Evolutionary conservation across 2,329 filamentous ascomycete species (phyloP).

Genomic region (Clonostachys sp.): DNA sequence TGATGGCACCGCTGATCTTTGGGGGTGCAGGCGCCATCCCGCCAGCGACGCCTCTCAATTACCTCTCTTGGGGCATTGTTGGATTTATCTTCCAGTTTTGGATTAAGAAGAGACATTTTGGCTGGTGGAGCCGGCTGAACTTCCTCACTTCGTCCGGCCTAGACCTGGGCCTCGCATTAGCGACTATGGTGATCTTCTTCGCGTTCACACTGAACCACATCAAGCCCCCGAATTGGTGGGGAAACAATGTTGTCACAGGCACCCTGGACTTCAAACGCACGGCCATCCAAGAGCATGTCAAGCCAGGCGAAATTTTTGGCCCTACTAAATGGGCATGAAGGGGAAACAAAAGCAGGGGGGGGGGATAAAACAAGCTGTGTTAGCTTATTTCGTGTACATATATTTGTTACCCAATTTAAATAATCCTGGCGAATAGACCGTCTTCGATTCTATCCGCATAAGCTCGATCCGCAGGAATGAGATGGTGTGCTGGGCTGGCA

Average conservation of each 20-base stretch:
- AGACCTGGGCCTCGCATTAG: slow-evolving; percentile 63
- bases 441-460: too few species aligned
- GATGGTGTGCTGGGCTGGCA: too few species aligned
- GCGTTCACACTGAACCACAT: slow-evolving; percentile 61
- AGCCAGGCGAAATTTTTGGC: too few species aligned
- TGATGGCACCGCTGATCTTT: slow-evolving; percentile 61
- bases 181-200: slow-evolving; percentile 67
- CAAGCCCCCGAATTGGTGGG: slow-evolving; percentile 65
- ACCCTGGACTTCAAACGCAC: slow-evolving; percentile 59
- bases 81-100: slow-evolving; percentile 67
- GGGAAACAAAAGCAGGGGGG: too few species aligned
- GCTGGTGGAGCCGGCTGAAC: slow-evolving; percentile 72
- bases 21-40: slow-evolving; percentile 55
- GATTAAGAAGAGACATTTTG: slow-evolving; percentile 58
- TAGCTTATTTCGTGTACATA: too few species aligned
- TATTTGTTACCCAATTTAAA: too few species aligned
- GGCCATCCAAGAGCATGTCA: slow-evolving; percentile 42
- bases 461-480: too few species aligned
- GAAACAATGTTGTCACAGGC: slow-evolving; percentile 50
- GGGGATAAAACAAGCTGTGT: too few species aligned
- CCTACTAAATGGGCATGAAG: too few species aligned
- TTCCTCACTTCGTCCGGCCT: slow-evolving; percentile 67
- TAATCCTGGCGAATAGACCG: too few species aligned
- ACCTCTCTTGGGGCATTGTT: slow-evolving; percentile 68
- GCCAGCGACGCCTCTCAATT: slow-evolving; percentile 69